These are phyloP conservation scores for Pleurotus salmoneostramineus DNA, from an alignment of 768 basidiomycete genomes.

Conservation along the genomic window DNA sequence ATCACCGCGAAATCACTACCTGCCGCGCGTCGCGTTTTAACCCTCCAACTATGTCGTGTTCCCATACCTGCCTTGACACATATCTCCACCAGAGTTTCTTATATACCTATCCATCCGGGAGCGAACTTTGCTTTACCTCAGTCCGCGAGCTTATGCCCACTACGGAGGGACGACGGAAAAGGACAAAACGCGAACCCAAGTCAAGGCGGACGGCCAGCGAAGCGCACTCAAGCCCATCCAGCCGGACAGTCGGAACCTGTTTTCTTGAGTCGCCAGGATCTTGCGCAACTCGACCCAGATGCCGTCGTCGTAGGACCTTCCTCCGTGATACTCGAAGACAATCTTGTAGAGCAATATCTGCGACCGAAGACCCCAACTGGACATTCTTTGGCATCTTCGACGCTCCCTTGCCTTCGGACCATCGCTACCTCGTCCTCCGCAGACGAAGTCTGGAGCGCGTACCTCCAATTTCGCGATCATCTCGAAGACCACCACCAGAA, in stretches of 20 bases:
- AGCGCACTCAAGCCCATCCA: not conserved
- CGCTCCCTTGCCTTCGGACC: constrained; percentile 14
- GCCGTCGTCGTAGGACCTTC: constrained; percentile 6
- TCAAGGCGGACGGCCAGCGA: not conserved
- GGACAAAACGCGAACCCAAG: not conserved
- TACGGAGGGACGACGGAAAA: not conserved
- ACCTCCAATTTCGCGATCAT: constrained; percentile 29
- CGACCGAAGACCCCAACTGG: not conserved
- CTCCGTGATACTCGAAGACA: constrained; percentile 1
- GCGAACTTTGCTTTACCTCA: not conserved
- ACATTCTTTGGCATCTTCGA: not conserved
- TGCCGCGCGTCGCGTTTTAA: constrained; percentile 1
- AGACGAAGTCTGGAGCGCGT: constrained; percentile 37
- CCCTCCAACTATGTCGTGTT: not conserved
- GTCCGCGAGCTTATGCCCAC: not conserved
- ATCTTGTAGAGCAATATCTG: not conserved
- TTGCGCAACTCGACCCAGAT: not conserved
- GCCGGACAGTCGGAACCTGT: not conserved
- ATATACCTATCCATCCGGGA: not conserved
- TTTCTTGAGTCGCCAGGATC: not conserved
- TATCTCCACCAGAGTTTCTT: not conserved
- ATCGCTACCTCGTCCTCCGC: constrained; percentile 17
- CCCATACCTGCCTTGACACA: not conserved
- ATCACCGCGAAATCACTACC: constrained; percentile 17
- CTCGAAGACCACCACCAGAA: constrained; percentile 14